These are phyloP conservation scores for Paracorniculantispora psalliotae DNA, from an alignment of 2,329 filamentous ascomycete species.

Conservation along the genomic window DNA sequence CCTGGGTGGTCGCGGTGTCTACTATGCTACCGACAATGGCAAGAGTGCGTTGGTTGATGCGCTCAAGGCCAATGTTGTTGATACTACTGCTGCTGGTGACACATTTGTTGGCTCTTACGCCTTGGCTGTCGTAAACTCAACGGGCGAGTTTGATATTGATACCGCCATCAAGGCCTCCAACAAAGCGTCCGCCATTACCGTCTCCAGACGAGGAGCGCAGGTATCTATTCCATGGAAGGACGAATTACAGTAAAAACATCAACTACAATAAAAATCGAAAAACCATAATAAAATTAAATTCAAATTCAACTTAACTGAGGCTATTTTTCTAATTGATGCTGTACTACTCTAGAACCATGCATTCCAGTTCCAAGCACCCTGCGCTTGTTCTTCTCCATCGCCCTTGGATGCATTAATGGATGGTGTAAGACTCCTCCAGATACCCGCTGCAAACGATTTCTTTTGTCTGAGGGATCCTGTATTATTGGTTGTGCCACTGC, in stretches of 20 bases:
- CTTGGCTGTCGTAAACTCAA: slow-evolving; percentile 58
- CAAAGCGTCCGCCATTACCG: slow-evolving; percentile 37
- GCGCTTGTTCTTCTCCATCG: neutral
- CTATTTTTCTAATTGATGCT: slow-evolving; percentile 12
- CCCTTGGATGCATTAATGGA: neutral
- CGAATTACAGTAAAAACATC: slow-evolving; percentile 30
- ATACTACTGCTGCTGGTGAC: slow-evolving; percentile 91
- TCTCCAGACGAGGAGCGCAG: slow-evolving; percentile 38
- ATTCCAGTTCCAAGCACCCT: slow-evolving; percentile 10
- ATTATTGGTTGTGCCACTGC: neutral
- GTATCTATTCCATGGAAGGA: slow-evolving; percentile 41
- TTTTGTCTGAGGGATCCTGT: slow-evolving; percentile 8
- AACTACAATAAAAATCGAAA: slow-evolving; percentile 11
- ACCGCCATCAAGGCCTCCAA: slow-evolving; percentile 53
- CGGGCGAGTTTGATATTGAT: slow-evolving; percentile 46
- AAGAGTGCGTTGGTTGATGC: slow-evolving; percentile 52
- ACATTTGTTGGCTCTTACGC: slow-evolving; percentile 91
- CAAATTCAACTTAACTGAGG: neutral
- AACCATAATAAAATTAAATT: slow-evolving; percentile 13
- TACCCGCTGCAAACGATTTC: slow-evolving; percentile 12
- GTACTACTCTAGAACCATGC: slow-evolving; percentile 14
- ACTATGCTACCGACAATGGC: slow-evolving; percentile 47
- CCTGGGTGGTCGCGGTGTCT: slow-evolving; percentile 74
- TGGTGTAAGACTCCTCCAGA: slow-evolving; percentile 10
- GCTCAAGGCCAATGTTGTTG: slow-evolving; percentile 70